These are phyloP conservation scores for Globisporangium megalacanthum DNA, from an alignment of 352 stramenopile genomes.

Conservation along the genomic window DNA sequence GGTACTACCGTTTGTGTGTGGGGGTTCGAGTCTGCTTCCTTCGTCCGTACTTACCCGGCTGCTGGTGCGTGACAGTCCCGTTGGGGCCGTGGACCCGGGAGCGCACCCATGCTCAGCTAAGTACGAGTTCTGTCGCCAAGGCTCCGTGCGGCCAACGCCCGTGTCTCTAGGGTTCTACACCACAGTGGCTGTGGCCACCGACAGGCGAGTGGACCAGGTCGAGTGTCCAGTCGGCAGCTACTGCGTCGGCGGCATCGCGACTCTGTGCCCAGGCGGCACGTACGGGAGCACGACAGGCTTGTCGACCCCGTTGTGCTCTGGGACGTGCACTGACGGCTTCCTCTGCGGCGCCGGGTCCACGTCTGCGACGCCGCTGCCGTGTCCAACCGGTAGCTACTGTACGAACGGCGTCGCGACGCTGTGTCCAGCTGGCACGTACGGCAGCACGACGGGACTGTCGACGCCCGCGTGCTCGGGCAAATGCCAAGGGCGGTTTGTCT, in stretches of 20 bases:
- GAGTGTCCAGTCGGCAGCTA: slow-evolving; percentile 58
- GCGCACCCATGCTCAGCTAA: slow-evolving; percentile 28
- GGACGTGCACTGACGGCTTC: slow-evolving; percentile 48
- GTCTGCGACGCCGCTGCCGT: slow-evolving; percentile 36
- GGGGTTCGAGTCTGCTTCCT: neutral
- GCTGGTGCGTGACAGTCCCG: slow-evolving; percentile 19
- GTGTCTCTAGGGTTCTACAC: slow-evolving; percentile 50
- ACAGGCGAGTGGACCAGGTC: slow-evolving; percentile 38
- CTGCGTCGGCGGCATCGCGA: slow-evolving; percentile 43
- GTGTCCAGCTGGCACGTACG: slow-evolving; percentile 58
- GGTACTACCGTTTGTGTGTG: neutral
- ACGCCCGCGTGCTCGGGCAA: slow-evolving; percentile 35
- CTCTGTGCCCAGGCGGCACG: slow-evolving; percentile 46
- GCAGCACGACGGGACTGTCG: slow-evolving; percentile 32
- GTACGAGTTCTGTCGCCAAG: slow-evolving; percentile 39
- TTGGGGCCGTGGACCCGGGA: slow-evolving; percentile 34
- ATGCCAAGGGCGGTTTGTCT: slow-evolving; percentile 55
- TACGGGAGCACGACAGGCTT: slow-evolving; percentile 46
- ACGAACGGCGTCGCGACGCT: slow-evolving; percentile 33
- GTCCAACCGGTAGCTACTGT: slow-evolving; percentile 57
- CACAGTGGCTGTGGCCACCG: slow-evolving; percentile 17
- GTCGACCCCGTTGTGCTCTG: slow-evolving; percentile 34
- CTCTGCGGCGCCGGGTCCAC: slow-evolving; percentile 41
- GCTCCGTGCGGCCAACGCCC: slow-evolving; percentile 27
- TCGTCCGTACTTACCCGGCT: slow-evolving; percentile 1